Evolutionary conservation across 345 rosid genomes (phyloP).

Genomic region (rapeseed (Brassica napus)): Da-Ae NC_063440.1:17683501-17684000

Average conservation of each 20-base stretch:
- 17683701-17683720: slow-evolving; percentile 40
- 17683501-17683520: too few species aligned
- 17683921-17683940: slow-evolving; percentile 36
- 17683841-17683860: slow-evolving; percentile 57
- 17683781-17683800: slow-evolving; percentile 56
- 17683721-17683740: slow-evolving; percentile 68
- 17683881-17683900: slow-evolving; percentile 74
- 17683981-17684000: not conserved
- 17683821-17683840: slow-evolving; percentile 65
- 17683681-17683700: not conserved
- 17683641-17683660: slow-evolving; percentile 5
- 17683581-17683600: slow-evolving; percentile 58
- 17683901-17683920: slow-evolving; percentile 50
- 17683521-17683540: not conserved
- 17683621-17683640: slow-evolving; percentile 56
- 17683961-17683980: not conserved
- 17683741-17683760: slow-evolving; percentile 81
- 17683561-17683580: not conserved
- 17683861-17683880: slow-evolving; percentile 57
- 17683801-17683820: slow-evolving; percentile 31
- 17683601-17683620: slow-evolving; percentile 46
- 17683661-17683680: slow-evolving; percentile 26
- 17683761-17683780: slow-evolving; percentile 87
- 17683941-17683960: too few species aligned
- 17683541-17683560: not conserved